Conservation (phyloP, 805 yeast species). For the Metschnikowia continentalis region DNA sequence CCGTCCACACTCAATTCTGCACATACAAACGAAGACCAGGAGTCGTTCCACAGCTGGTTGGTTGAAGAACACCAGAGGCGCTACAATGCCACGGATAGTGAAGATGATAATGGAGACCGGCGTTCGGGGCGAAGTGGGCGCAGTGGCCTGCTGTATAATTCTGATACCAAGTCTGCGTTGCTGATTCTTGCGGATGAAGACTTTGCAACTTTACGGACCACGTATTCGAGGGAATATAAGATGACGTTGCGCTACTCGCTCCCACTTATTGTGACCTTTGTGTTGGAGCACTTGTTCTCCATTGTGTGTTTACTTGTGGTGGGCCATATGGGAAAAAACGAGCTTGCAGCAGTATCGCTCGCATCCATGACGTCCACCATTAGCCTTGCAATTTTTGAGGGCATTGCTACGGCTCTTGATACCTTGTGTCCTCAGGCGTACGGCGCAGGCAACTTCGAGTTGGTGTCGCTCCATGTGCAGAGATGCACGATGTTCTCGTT, state of each 20-base stretch:
- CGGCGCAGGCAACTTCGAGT: constrained; percentile 39
- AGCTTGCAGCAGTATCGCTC: constrained; percentile 43
- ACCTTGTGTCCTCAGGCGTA: constrained; percentile 45
- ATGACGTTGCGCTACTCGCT: constrained; percentile 31
- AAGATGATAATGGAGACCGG: constrained; percentile 10
- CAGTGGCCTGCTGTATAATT: constrained; percentile 1
- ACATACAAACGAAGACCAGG: constrained; percentile 34
- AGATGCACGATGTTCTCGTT: constrained; percentile 33
- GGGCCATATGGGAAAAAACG: constrained; percentile 43
- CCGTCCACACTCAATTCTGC: constrained; percentile 39
- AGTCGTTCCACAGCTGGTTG: constrained; percentile 41
- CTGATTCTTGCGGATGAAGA: constrained; percentile 24
- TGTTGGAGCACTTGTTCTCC: constrained; percentile 42
- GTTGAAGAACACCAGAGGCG: constrained; percentile 40
- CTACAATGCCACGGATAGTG: constrained; percentile 22
- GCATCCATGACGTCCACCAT: constrained; percentile 44
- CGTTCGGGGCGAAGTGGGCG: constrained; percentile 3
- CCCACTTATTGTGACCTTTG: constrained; percentile 40
- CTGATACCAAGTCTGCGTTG: constrained; percentile 8
- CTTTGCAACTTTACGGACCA: constrained; percentile 29
- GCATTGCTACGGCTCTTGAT: constrained; percentile 44
- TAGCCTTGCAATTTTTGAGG: constrained; percentile 43
- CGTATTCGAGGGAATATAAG: constrained; percentile 22
- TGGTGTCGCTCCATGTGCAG: constrained; percentile 37
- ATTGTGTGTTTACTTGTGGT: constrained; percentile 41